Percentiles rank a stretch among this genome's conserved stretches.
These are phyloP conservation scores for Thermomucor indicae-seudaticae DNA, from an alignment of 371 early-diverging fungal genomes.

Conservation along the genomic window DNA sequence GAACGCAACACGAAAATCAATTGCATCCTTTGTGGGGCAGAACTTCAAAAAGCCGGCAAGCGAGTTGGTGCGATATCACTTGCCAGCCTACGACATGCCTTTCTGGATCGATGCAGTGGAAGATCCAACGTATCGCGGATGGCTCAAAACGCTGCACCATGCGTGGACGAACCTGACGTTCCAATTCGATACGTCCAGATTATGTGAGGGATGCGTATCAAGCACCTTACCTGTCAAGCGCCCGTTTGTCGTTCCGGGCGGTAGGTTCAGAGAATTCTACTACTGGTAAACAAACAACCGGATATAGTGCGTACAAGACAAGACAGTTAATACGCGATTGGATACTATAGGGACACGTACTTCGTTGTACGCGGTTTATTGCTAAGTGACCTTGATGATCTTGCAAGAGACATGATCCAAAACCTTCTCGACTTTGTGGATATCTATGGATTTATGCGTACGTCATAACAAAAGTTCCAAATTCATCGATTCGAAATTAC, in stretches of 20 bases:
- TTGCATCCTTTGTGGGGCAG: constrained; percentile 50
- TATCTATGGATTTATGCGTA: constrained; percentile 75
- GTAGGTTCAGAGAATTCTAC: constrained; percentile 87
- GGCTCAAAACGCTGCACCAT: constrained; percentile 45
- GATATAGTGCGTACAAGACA: neutral
- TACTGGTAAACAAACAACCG: constrained; percentile 61
- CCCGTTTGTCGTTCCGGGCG: constrained; percentile 89
- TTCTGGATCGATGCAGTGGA: constrained; percentile 33
- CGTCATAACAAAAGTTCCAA: constrained; percentile 6
- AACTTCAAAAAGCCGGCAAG: constrained; percentile 46
- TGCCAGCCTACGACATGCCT: neutral
- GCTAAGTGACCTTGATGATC: constrained; percentile 53
- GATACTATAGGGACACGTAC: constrained; percentile 62
- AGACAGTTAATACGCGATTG: neutral
- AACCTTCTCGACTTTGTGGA: constrained; percentile 72
- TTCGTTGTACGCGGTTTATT: constrained; percentile 82
- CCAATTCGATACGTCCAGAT: constrained; percentile 34
- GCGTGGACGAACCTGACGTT: constrained; percentile 64
- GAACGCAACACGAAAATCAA: constrained; percentile 31
- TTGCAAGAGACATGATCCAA: constrained; percentile 58
- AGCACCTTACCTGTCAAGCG: constrained; percentile 51
- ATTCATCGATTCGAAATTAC: neutral
- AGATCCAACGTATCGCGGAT: constrained; percentile 49
- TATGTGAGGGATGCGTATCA: constrained; percentile 56
- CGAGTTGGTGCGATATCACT: constrained; percentile 5